Base-by-base conservation (phyloP, 1,284 basidiomycete species). In the Cryptococcus jaspeensis region DNA sequence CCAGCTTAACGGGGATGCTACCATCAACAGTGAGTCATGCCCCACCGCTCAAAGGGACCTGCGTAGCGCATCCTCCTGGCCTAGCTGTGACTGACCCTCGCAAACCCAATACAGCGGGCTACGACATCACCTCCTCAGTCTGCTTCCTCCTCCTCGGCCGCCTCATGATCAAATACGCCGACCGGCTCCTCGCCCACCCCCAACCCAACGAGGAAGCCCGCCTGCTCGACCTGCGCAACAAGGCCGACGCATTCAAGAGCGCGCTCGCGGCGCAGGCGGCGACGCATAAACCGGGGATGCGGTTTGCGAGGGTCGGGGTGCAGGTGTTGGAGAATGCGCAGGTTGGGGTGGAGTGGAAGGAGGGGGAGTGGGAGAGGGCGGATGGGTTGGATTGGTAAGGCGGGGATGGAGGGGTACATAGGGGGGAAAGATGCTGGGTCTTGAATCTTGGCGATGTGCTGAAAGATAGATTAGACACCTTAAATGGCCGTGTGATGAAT, bases 1-100 rank as follows among this genome's bases (percentile, higher is more conserved):
- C 5, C 54, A 61, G 11, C 52, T 55, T 1, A 60, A 52, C 8
- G 66, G 67, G 23, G 62, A 67, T 55, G 9, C n/a, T 25, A 18
- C 18, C 28, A 16, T n/a, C 11, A 7, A 37, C 42, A 11, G 32
- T 44, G 5, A n/a, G 36, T 40, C n/a, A n/a, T n/a, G n/a, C n/a
- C n/a, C n/a, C n/a, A n/a, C n/a, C n/a, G n/a, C n/a, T n/a, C n/a
- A n/a, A n/a, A n/a, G n/a, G n/a, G n/a, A n/a, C n/a, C n/a, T n/a
- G n/a, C n/a, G n/a, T n/a, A n/a, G n/a, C n/a, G n/a, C n/a, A n/a
- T n/a, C n/a, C n/a, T n/a, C n/a, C n/a, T n/a, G n/a, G n/a, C n/a
- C n/a, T n/a, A 16, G 11, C 15, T 8, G 16, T 40, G n/a, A 35
- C 23, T 50, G 47, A 55, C 16, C 22, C 20, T 15, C 41, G 9